Evolutionary conservation across 2,329 filamentous ascomycete genomes (phyloP), one percentile per base, ranked within the genome.

Genomic region (Diaporthe citriasiana): DNA sequence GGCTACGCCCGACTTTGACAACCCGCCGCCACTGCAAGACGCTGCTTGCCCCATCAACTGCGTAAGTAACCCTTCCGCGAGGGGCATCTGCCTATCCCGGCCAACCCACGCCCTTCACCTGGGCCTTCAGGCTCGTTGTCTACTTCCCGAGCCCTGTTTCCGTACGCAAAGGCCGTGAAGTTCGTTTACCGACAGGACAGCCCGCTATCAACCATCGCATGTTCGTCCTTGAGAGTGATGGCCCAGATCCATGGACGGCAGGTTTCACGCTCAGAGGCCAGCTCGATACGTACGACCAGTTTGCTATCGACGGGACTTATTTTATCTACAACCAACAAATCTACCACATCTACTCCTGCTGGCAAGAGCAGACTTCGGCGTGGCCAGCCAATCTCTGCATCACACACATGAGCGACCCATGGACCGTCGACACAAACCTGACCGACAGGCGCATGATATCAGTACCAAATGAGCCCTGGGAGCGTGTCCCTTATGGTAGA

Each of bases 311-410:
- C 56, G 81, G 81, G 4, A 83, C 81, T 4, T 83, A 83, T 53
- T 82, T 83, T 71, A 63, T 76, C 19, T 75, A 79, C 59, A 74
- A 78, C n/a, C 75, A 78, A 45, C 71, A 81, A 40, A 66, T 82
- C 30, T 83, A 83, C 76, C 82, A 83, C 72, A 79, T 82, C 17
- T 82, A 83, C 76, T 82, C 80, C 0, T 83, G 82, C 76, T 83
- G 82, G 82, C 78, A 82, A 70, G 76, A 81, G 1, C 79, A 81
- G 50, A 82, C 80, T 57, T 82, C 81, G 1, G 77, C 80, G 17
- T 83, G 82, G 82, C 82, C 81, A 0, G 81, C 81, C 3, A 83
- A 83, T 45, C 78, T 83, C 2, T 83, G 81, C 75, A 82, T 83
- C 70, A 83, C 82, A 1, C 78, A 79, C 71, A 79, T 83, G 81